Evolutionary conservation across 1,284 basidiomycete genomes (phyloP).

Genomic region (Exobasidium rhododendri): DNA sequence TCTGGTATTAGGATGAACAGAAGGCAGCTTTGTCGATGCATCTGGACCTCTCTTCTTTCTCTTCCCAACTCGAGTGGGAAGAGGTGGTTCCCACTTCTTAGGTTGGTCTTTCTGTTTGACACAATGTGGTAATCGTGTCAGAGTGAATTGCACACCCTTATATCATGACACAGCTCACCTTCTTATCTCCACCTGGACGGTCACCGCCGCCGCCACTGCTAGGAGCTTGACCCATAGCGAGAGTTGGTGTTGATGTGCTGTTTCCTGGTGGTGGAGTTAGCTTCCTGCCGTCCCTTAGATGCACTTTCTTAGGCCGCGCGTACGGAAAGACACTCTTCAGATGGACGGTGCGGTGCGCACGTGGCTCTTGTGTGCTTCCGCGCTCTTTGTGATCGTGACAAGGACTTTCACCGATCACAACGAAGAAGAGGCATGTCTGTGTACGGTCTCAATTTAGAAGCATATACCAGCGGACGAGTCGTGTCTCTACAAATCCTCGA

Average conservation of each 20-base stretch:
- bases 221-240: conserved; percentile 19
- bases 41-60: conserved; percentile 87
- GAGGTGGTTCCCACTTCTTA: conserved; percentile 98
- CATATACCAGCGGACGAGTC: no score
- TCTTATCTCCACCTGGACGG: conserved; percentile 16
- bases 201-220: conserved; percentile 14
- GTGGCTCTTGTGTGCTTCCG: no score
- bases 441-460: no score
- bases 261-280: no score
- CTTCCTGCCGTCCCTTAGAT: no score
- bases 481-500: no score
- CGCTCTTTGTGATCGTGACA: no score
- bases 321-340: no score
- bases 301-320: background rate
- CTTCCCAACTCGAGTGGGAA: conserved; percentile 95
- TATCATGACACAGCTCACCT: conserved; percentile 12
- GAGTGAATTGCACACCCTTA: background rate
- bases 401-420: no score
- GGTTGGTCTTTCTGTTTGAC: conserved; percentile 61
- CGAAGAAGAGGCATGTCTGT: no score
- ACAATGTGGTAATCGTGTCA: conserved; percentile 5
- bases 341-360: no score
- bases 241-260: no score
- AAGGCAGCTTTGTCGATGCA: conserved; percentile 83
- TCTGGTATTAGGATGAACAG: conserved; percentile 89